phyloP scores from a whole-genome alignment of 2,329 filamentous ascomycete genomes.

The Chrysoporthe cubensis region DNA sequence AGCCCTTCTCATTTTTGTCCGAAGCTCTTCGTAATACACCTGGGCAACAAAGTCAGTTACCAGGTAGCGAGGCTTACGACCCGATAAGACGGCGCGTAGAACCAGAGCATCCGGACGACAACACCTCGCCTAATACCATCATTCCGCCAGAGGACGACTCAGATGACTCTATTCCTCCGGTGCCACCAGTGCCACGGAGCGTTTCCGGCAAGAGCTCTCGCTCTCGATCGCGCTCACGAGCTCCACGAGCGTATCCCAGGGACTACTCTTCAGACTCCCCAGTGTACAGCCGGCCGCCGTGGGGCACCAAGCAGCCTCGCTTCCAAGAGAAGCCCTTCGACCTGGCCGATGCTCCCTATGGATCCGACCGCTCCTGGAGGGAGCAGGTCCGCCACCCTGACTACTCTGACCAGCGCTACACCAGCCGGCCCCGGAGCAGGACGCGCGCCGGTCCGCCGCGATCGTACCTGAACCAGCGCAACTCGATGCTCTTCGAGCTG shows the following conservation, averaged over 20 bases:
- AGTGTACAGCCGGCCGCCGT: conserved; percentile 9
- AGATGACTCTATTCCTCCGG: conserved; percentile 20
- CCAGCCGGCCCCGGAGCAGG: neutral
- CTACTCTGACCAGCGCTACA: conserved; percentile 16
- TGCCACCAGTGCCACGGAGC: conserved; percentile 13
- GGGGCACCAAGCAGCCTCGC: conserved; percentile 14
- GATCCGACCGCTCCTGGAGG: conserved; percentile 24
- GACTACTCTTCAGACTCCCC: conserved; percentile 21
- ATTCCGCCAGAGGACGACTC: conserved; percentile 21
- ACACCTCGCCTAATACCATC: conserved; percentile 15
- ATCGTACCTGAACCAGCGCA: conserved; percentile 21
- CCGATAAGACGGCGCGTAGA: conserved; percentile 15
- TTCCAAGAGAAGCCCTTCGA: conserved; percentile 19
- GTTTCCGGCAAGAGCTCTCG: conserved; percentile 19
- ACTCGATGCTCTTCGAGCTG: neutral
- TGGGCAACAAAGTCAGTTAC: neutral
- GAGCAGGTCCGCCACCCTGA: conserved; percentile 24
- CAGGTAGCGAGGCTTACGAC: conserved; percentile 6
- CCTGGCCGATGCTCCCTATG: conserved; percentile 11
- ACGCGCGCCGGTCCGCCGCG: conserved; percentile 16
- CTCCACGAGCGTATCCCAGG: conserved; percentile 7
- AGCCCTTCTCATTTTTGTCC: conserved; percentile 7
- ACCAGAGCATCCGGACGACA: conserved; percentile 7
- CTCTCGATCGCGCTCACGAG: conserved; percentile 1
- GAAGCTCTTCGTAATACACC: conserved; percentile 6